phyloP scores from a whole-genome alignment of 306 rosid genomes.

The Rubus parviflorus region DNA sequence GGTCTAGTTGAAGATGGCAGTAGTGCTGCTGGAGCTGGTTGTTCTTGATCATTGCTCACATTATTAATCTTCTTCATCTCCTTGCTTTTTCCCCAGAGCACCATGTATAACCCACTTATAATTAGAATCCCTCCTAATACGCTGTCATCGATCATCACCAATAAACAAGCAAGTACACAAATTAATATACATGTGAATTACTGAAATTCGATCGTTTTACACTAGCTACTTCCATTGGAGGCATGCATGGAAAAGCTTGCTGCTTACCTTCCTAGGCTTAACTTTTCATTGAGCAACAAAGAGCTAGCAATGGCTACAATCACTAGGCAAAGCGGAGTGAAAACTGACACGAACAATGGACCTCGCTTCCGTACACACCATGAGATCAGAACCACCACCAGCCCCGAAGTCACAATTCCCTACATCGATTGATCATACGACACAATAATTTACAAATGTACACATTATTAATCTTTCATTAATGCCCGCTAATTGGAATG shows the following conservation, averaged over 20 bases:
- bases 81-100: conserved; percentile 35
- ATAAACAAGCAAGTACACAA: neutral
- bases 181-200: neutral
- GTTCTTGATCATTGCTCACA: neutral
- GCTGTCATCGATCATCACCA: neutral
- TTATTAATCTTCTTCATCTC: conserved; percentile 26
- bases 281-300: conserved; percentile 39
- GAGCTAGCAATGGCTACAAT: conserved; percentile 50
- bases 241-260: neutral
- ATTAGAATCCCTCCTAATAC: conserved; percentile 32
- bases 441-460: neutral
- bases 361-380: conserved; percentile 59
- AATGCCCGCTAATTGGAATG: too few relatives aligned
- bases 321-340: conserved; percentile 53
- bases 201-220: neutral
- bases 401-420: conserved; percentile 54
- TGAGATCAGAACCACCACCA: conserved; percentile 27
- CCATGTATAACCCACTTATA: conserved; percentile 32
- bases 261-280: conserved; percentile 57
- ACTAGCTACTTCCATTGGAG: neutral
- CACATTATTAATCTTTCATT: too few relatives aligned
- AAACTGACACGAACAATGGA: conserved; percentile 51
- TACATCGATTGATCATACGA: neutral
- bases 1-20: neutral
- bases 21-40: conserved; percentile 1